These are phyloP conservation scores for Fusarium sp. DNA, from an alignment of 2,329 filamentous ascomycete species.

Conservation along the genomic window DNA sequence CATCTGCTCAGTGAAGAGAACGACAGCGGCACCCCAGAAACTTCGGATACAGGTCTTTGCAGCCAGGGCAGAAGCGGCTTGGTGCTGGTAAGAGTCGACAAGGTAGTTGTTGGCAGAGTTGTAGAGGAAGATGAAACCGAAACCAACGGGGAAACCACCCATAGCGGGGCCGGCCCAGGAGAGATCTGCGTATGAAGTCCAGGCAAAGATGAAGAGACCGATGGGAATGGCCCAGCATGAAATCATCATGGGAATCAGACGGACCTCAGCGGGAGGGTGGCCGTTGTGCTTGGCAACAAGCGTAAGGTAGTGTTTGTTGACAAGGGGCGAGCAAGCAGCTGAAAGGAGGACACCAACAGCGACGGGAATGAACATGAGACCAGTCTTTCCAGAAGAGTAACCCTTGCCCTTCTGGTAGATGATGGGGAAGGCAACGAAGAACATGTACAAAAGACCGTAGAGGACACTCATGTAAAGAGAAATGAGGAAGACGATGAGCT, in stretches of 20 bases:
- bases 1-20: constrained; percentile 89
- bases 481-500: constrained; percentile 89
- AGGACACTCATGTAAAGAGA: constrained; percentile 89
- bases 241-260: constrained; percentile 87
- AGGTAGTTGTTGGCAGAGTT: constrained; percentile 85
- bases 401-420: constrained; percentile 86
- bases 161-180: constrained; percentile 81
- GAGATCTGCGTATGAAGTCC: constrained; percentile 74
- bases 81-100: constrained; percentile 74
- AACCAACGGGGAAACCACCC: constrained; percentile 80
- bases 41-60: constrained; percentile 86
- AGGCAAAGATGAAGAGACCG: constrained; percentile 72
- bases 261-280: constrained; percentile 81
- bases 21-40: constrained; percentile 84
- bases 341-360: constrained; percentile 81
- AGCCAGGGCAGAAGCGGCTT: constrained; percentile 85
- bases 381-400: constrained; percentile 80
- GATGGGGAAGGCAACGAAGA: constrained; percentile 79
- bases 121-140: constrained; percentile 88
- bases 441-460: constrained; percentile 83
- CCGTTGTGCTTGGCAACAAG: constrained; percentile 75
- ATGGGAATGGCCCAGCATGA: constrained; percentile 80
- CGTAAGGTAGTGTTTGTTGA: constrained; percentile 86
- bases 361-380: constrained; percentile 89
- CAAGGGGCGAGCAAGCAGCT: constrained; percentile 76